A percentile compares a stretch with the other conserved stretches of the same genome.
Evolutionary conservation across 352 stramenopile species (phyloP).

Genomic region (Globisporangium solare): DNA sequence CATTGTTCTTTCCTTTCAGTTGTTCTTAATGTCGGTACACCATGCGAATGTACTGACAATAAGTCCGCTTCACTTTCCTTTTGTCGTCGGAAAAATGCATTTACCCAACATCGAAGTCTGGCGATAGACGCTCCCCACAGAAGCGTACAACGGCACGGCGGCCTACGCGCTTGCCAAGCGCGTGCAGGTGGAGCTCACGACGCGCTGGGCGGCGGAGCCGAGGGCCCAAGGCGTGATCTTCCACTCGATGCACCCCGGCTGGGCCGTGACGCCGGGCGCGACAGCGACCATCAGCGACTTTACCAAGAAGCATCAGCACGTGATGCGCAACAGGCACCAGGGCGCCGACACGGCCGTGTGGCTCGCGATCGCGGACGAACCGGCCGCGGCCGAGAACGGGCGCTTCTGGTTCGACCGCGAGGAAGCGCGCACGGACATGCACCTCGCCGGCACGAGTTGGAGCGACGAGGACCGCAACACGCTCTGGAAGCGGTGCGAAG

Average conservation of each 20-base stretch:
- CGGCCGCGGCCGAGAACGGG: constrained; percentile 22
- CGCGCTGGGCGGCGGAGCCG: constrained; percentile 33
- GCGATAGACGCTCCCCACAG: too few species aligned
- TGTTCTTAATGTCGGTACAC: too few species aligned
- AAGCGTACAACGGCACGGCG: constrained; percentile 25
- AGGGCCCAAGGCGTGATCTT: constrained; percentile 32
- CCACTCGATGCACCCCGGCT: constrained; percentile 47
- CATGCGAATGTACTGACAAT: too few species aligned
- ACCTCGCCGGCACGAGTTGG: constrained; percentile 32
- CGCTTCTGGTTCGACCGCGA: constrained; percentile 46
- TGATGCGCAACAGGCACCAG: constrained; percentile 44
- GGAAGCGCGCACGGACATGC: constrained; percentile 36
- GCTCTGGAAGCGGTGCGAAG: constrained; percentile 34
- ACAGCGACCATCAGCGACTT: constrained; percentile 33
- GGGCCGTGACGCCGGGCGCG: constrained; percentile 40
- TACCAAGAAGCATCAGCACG: constrained; percentile 25
- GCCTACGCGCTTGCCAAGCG: constrained; percentile 48
- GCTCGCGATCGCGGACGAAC: constrained; percentile 40
- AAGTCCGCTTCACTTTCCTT: too few species aligned
- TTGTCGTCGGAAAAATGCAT: too few species aligned
- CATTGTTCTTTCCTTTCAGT: too few species aligned
- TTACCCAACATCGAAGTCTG: too few species aligned
- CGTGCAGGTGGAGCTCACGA: constrained; percentile 42
- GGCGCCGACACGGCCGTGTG: constrained; percentile 44
- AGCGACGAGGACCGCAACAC: constrained; percentile 31